A percentile compares a stretch with the other conserved stretches of the same genome.
Conservation (phyloP, 805 yeast species). For the Zygotorulaspora sp. region DNA sequence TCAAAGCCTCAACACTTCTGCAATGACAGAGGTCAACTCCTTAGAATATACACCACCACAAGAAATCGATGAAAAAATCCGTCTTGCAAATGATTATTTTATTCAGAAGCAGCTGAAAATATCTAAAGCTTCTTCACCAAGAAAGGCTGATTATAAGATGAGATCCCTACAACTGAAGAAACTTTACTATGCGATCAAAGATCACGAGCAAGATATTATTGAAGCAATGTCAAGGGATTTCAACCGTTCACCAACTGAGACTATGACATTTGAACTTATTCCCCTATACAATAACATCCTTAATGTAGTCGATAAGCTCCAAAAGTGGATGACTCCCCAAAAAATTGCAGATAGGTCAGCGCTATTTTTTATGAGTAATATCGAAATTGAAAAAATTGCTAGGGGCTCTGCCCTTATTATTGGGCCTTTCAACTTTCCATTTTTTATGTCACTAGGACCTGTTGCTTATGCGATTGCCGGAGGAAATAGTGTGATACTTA, state of each 20-base stretch:
- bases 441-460: constrained; percentile 58
- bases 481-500: constrained; percentile 75
- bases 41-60: constrained; percentile 16
- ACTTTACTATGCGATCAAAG: constrained; percentile 58
- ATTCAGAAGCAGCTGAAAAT: constrained; percentile 17
- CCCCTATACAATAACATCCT: constrained; percentile 52
- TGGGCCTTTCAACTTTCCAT: constrained; percentile 42
- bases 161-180: constrained; percentile 63
- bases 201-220: constrained; percentile 49
- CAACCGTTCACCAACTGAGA: constrained; percentile 59
- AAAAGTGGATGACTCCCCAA: constrained; percentile 56
- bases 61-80: constrained; percentile 16
- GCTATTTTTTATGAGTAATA: constrained; percentile 37
- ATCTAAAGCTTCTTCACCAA: constrained; percentile 15
- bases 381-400: constrained; percentile 40
- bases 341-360: constrained; percentile 31
- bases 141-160: constrained; percentile 26
- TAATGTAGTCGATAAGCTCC: constrained; percentile 54
- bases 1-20: background rate
- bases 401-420: constrained; percentile 69
- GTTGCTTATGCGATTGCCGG: constrained; percentile 77
- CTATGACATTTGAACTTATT: constrained; percentile 53
- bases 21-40: background rate
- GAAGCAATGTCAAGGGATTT: constrained; percentile 65
- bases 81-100: constrained; percentile 15